Evolutionary conservation across 768 basidiomycete genomes (phyloP), one percentile per base, ranked within the genome.

Genomic region (Trametes punicea): DNA sequence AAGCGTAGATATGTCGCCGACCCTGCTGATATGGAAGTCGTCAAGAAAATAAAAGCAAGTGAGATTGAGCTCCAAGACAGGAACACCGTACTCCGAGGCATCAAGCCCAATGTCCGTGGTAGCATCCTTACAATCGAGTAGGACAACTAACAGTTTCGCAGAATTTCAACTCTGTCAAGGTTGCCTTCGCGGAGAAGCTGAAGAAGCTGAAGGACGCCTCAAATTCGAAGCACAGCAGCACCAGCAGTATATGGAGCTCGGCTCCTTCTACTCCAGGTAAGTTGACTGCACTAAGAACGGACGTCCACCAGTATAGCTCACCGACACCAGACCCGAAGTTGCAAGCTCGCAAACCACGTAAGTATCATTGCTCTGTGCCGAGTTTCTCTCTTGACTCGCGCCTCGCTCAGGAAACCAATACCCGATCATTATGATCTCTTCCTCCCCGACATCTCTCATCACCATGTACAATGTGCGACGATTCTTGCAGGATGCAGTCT

Each of bases 381-480:
- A 2, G 10, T 15, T 0, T 38, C 21, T 29, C 51, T 31, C 11
- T 25, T 55, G 30, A 39, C 41, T 15, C 11, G 9, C n/a, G n/a
- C 9, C 9, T 9, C 33, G 23, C 16, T 6, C 69, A 90, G 87
- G 81, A 61, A 84, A 84, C 66, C 83, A 81, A 65, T 88, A 88
- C 71, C 96, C 96, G 0, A 98, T 99, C 66, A 97, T 98, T 71
- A 89, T 98, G 76, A 94, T 99, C 39, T 96, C 95, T 0, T 96
- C 94, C 0, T 94, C 89, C 15, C 94, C 94, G 0, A 98, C 96
- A 1, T 86, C 93, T 3, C 82, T 99, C 52, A 87, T 99, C 67
- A 97, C 93, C 6, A 97, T 99, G 93, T 86, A 94, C 81, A 99
- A 99, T 66, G 93, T 98, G 53, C 91, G 90, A 70, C 83, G 82